Percentiles rank a stretch among this genome's conserved stretches.
These are phyloP conservation scores for Apocynum venetum DNA, from an alignment of 257 asterid genomes.

Conservation along the genomic window DNA sequence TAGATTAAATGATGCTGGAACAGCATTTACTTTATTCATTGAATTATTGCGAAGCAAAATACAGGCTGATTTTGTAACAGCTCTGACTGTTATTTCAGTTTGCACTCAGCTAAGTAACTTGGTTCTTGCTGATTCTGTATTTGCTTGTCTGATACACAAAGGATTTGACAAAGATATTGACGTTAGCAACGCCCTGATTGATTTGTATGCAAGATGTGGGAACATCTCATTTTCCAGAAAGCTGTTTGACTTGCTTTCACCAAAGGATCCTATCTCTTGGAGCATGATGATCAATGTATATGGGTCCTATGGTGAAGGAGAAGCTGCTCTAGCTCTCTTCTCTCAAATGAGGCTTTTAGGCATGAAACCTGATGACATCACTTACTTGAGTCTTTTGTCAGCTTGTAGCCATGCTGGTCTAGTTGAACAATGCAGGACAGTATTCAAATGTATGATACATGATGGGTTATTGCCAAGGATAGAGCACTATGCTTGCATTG, in stretches of 20 bases:
- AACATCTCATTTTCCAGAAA: slow-evolving; percentile 31
- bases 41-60: slow-evolving; percentile 31
- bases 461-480: slow-evolving; percentile 28
- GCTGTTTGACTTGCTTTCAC: slow-evolving; percentile 37
- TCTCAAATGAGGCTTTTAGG: slow-evolving; percentile 43
- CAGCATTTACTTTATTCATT: slow-evolving; percentile 37
- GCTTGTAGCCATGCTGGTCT: slow-evolving; percentile 63
- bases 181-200: slow-evolving; percentile 42
- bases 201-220: slow-evolving; percentile 53
- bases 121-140: slow-evolving; percentile 31
- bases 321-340: slow-evolving; percentile 43
- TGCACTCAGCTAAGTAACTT: slow-evolving; percentile 42
- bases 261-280: slow-evolving; percentile 53
- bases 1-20: slow-evolving; percentile 17
- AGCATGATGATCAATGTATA: slow-evolving; percentile 47
- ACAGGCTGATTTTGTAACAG: slow-evolving; percentile 45
- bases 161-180: slow-evolving; percentile 43
- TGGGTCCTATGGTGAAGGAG: slow-evolving; percentile 55
- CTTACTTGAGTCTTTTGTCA: slow-evolving; percentile 35
- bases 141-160: slow-evolving; percentile 30
- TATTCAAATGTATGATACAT: slow-evolving; percentile 34
- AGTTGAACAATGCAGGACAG: slow-evolving; percentile 39
- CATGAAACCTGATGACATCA: slow-evolving; percentile 41
- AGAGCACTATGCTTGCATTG: slow-evolving; percentile 59
- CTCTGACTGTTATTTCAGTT: slow-evolving; percentile 44